Conservation (phyloP, 805 yeast species). For the Metschnikowia henanensis region DNA sequence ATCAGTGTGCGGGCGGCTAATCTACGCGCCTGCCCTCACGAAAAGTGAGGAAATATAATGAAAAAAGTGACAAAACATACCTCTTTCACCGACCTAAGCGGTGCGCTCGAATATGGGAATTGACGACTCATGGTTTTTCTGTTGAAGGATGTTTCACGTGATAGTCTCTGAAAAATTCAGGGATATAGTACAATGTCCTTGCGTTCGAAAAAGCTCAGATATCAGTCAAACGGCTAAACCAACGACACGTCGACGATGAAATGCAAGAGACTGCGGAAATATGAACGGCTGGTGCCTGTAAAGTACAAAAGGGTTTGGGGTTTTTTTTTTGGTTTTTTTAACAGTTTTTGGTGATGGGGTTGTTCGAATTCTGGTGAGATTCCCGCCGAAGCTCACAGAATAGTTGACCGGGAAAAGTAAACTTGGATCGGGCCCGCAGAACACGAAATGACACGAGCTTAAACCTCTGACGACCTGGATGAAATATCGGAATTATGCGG, state of each 20-base stretch:
- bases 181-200: neutral
- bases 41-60: neutral
- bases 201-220: neutral
- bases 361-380: neutral
- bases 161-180: neutral
- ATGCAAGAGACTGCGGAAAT: neutral
- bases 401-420: neutral
- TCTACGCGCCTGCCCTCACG: neutral
- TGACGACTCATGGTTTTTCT: conserved; percentile 40
- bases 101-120: conserved; percentile 96
- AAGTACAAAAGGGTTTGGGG: neutral
- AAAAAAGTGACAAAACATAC: conserved; percentile 42
- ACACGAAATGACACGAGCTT: conserved; percentile 13
- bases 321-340: conserved; percentile 5
- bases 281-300: neutral
- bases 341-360: neutral
- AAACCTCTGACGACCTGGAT: conserved; percentile 14
- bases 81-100: conserved; percentile 95
- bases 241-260: neutral
- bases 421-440: conserved; percentile 1
- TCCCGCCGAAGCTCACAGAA: conserved; percentile 2
- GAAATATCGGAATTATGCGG: conserved; percentile 10
- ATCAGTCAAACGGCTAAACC: neutral
- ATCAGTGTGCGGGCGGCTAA: neutral
- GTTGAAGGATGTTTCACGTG: neutral